phyloP scores from a whole-genome alignment of 371 early-diverging fungal species.

The Nosema granulosis region DNA sequence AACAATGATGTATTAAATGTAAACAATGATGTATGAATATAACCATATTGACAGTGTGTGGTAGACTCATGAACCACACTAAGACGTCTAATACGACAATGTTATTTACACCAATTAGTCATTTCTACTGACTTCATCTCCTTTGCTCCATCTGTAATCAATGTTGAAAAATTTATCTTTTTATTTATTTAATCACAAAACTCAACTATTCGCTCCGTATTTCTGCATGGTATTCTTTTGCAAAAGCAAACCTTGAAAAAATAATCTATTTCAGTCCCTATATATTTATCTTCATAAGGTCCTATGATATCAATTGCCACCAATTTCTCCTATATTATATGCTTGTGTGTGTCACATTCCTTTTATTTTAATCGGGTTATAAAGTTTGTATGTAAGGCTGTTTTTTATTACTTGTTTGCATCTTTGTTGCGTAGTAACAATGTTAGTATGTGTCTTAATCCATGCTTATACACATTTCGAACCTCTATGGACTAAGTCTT shows the following conservation, averaged over 20 bases:
- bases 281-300: constrained; percentile 7
- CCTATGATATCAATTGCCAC: constrained; percentile 10
- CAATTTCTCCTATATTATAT: constrained; percentile 5
- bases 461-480: not conserved
- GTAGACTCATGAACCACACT: no score
- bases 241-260: not conserved
- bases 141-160: not conserved
- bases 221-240: not conserved
- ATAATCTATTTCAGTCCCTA: constrained; percentile 4
- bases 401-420: not conserved
- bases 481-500: not conserved
- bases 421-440: not conserved
- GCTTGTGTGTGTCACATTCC: not conserved
- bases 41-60: no score
- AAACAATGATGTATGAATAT: no score
- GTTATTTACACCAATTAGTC: no score
- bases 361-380: not conserved
- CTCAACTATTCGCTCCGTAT: not conserved
- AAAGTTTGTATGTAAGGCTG: not conserved
- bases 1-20: no score
- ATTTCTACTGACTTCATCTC: no score
- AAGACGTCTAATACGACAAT: no score
- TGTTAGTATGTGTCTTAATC: not conserved
- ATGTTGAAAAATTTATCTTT: not conserved
- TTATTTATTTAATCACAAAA: not conserved